Conservation (phyloP, 208 protist species). For the Acanthamoeba rhysodes region DNA sequence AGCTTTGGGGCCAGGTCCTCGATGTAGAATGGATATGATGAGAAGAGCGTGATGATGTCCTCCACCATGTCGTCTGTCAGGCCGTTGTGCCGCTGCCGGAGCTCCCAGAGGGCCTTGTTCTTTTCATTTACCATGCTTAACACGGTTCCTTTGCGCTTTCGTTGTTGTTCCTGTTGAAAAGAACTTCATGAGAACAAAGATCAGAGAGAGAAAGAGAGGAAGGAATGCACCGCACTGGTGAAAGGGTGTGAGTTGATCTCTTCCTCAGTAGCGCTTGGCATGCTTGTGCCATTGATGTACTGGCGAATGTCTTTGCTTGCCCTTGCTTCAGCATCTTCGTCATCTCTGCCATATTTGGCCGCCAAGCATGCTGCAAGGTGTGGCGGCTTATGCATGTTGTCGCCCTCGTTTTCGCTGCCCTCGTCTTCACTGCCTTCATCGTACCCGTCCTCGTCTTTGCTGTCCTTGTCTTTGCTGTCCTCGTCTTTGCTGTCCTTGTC, state of each 20-base stretch:
- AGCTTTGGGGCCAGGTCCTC: slow-evolving; percentile 1
- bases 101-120: not conserved
- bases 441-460: too few species aligned
- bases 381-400: not conserved
- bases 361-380: not conserved
- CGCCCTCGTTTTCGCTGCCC: too few species aligned
- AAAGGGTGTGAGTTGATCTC: not conserved
- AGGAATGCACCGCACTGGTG: not conserved
- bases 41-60: not conserved
- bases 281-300: not conserved
- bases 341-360: too few species aligned
- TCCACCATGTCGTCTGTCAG: not conserved
- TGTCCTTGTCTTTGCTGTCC: too few species aligned
- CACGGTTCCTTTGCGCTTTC: not conserved
- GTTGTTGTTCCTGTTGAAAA: not conserved
- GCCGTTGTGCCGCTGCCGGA: not conserved
- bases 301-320: not conserved
- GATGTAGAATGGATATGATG: not conserved
- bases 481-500: too few species aligned
- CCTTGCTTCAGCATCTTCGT: too few species aligned
- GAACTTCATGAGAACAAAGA: not conserved
- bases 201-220: not conserved
- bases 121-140: not conserved
- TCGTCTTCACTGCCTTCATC: too few species aligned
- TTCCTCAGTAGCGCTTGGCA: not conserved